Base-by-base conservation (phyloP, 2,329 filamentous ascomycete species). In the Ploettnerulaceae sp. region DNA sequence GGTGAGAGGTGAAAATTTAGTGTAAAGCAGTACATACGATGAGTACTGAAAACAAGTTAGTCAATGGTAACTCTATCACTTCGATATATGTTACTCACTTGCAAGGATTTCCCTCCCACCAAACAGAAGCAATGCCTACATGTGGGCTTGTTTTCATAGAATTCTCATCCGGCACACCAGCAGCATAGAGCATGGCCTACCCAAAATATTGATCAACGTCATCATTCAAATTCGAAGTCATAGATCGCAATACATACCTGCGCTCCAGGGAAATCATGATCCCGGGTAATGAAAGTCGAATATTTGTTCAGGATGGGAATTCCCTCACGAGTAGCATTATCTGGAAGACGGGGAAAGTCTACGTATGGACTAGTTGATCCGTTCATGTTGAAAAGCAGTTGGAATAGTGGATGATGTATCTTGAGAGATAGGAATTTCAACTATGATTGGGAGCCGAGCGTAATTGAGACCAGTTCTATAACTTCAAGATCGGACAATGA, bases 71-170 rank as follows among this genome's bases (percentile, higher is more conserved):
- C 35, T 38, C 14, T 20, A 34, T 33, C 49, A 45, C 35, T 55
- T 29, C 53, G 25, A 25, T n/a, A 12, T 21, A n/a, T n/a, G n/a
- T 31, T 6, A 33, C 82, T 69, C 68, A 87, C 83, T 95, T 95
- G 80, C 90, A 96, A 29, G 91, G 88, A 64, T 96, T 96, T 22
- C 91, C 91, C 68, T 96, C 89, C 90, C 90, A 97, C 57, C 48
- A 49, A 14, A 51, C 46, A 21, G 42, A 45, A 3, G 44, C 31
- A 36, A 50, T 52, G 90, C 91, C 91, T 18, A 97, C 86, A 54
- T 97, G 91, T 8, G 91, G 88, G 42, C 86, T 84, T 47, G 77
- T 91, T 69, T 91, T 90, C 87, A 97, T 95, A 61, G 83, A 81
- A 46, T 93, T 74, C 59, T 80, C 76, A 62, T 89, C 79, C 1